phyloP scores from a whole-genome alignment of 2,329 filamentous ascomycete genomes.

The Sclerotinia subarctica region DNA sequence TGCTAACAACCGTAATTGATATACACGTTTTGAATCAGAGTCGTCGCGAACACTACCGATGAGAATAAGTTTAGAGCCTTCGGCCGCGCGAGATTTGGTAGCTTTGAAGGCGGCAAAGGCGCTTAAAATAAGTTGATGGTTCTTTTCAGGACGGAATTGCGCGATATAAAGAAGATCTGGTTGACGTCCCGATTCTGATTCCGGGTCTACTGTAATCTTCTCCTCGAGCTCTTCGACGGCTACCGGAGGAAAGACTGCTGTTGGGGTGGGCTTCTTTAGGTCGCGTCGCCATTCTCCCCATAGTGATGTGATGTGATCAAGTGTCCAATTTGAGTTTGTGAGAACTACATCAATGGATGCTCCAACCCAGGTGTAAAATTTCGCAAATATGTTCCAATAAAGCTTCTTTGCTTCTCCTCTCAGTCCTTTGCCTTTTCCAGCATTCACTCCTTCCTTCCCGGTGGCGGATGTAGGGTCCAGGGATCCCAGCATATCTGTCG shows the following conservation, averaged over 20 bases:
- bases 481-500: slow-evolving; percentile 91
- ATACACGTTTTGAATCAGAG: slow-evolving; percentile 76
- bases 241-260: slow-evolving; percentile 86
- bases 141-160: slow-evolving; percentile 97
- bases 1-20: slow-evolving; percentile 79
- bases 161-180: slow-evolving; percentile 86
- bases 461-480: slow-evolving; percentile 61
- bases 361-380: slow-evolving; percentile 78
- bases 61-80: slow-evolving; percentile 68
- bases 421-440: slow-evolving; percentile 71
- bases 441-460: slow-evolving; percentile 72
- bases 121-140: slow-evolving; percentile 81
- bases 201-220: slow-evolving; percentile 66
- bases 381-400: slow-evolving; percentile 87
- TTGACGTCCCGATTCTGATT: slow-evolving; percentile 66
- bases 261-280: slow-evolving; percentile 49
- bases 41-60: slow-evolving; percentile 91
- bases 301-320: slow-evolving; percentile 72
- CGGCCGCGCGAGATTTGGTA: slow-evolving; percentile 49
- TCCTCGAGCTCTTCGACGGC: slow-evolving; percentile 80
- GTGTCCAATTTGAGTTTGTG: slow-evolving; percentile 97
- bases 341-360: slow-evolving; percentile 87
- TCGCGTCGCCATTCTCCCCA: slow-evolving; percentile 63
- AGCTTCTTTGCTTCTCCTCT: slow-evolving; percentile 69
- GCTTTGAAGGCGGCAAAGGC: slow-evolving; percentile 77